Base-by-base conservation (phyloP, 2,329 filamentous ascomycete species). In the Diaporthe destruens region DNA sequence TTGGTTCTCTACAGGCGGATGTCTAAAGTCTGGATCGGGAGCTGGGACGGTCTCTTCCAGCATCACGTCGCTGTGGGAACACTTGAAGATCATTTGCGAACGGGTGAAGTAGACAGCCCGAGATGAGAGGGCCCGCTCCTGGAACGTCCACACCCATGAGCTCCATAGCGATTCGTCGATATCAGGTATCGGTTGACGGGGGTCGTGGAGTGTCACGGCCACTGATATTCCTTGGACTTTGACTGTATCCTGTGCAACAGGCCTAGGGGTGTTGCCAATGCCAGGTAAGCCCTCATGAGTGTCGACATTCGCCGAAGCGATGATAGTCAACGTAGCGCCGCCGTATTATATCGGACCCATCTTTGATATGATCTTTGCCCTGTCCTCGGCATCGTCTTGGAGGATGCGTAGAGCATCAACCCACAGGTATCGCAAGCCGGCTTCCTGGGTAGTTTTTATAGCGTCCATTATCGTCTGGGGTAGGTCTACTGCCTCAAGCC, bases 371-470 rank as follows among this genome's bases (percentile, higher is more conserved):
- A 63, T 47, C 5, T 6, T 63, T 11, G 18, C 25, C 42, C 49
- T 63, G 20, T 73, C 71, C 2, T 32, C 55, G 2, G 54, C n/a
- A 11, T 73, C 61, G 3, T 69, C 71, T 20, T 73, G 72, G 20
- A 75, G 32, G 47, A 74, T 74, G 39, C 72, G 71, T 12, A 76
- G 57, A 12, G 73, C 68, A 25, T 75, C 73, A 16, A 75, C 39
- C 73, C 71, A 75, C 2, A 75, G 34, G 29, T 73, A 65, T 11
- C 59, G 42, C 7, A 63, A 23, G 20, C 59, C 59, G 0, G 25
- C 39, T 34, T 63, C 42, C 16, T 23, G 20, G 11, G 42, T 63
- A 11, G 32, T 18, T 18, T 49, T 47, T 18, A 63, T 49, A 4
- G 59, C 42, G 16, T 63, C 42, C 42, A 6, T 49, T 11, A 63